A percentile compares a stretch with the other conserved stretches of the same genome.
Evolutionary conservation across 768 basidiomycete species (phyloP).

Genomic region (Leccinum fibrillosum): DNA sequence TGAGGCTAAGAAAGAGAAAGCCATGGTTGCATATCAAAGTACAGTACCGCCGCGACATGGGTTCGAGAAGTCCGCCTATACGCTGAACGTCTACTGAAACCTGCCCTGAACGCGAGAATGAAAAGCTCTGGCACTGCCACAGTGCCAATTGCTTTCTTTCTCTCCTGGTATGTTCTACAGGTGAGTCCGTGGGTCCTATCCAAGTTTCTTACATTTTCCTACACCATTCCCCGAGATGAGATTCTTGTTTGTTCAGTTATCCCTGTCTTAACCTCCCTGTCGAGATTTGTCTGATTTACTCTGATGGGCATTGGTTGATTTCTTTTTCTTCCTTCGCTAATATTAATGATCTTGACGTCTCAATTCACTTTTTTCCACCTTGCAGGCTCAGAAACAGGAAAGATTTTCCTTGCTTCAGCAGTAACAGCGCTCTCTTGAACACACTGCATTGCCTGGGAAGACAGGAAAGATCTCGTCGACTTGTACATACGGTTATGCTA

Average conservation of each 20-base stretch:
- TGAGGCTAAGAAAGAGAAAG: too few relatives aligned
- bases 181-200: not conserved
- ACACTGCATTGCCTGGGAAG: not conserved
- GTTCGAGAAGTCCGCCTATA: too few relatives aligned
- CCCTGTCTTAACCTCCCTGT: constrained; percentile 30
- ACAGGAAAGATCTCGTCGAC: not conserved
- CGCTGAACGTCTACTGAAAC: too few relatives aligned
- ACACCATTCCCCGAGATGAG: constrained; percentile 15
- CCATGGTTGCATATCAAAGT: too few relatives aligned
- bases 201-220: not conserved
- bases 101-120: too few relatives aligned
- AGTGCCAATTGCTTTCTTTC: too few relatives aligned
- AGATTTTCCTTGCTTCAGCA: not conserved
- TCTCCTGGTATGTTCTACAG: not conserved
- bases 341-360: not conserved
- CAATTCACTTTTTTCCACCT: not conserved
- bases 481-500: not conserved
- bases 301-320: not conserved
- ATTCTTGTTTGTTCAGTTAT: constrained; percentile 24
- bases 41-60: too few relatives aligned
- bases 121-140: not conserved
- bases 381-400: not conserved
- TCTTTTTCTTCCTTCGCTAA: not conserved
- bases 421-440: not conserved
- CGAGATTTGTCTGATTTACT: constrained; percentile 9